Base-by-base conservation (phyloP, 345 rosid species). In the Euphorbia pulcherrima region DNA sequence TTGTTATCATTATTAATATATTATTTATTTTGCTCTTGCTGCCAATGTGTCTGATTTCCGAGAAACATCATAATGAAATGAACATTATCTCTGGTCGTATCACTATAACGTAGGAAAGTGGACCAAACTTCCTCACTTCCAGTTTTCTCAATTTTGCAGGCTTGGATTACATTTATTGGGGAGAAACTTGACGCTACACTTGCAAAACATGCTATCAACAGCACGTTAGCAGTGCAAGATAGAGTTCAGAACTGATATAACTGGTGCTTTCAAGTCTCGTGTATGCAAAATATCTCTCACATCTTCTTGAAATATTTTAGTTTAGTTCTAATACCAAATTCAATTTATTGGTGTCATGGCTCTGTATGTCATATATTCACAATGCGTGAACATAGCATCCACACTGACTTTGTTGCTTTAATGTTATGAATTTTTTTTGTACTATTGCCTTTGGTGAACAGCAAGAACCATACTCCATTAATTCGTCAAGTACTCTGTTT, bases 171-270 rank as follows among this genome's bases (percentile, higher is more conserved):
- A 74, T 78, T 82, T 37, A 70, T 89, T 60, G 96, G 92, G 64
- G 92, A 94, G 81, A 90, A 90, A 83, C 82, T 89, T 70, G 95
- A 87, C 68, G 90, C 88, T 1, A 81, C 92, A 18, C 76, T 89
- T 17, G 80, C 84, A 50, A 90, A 86, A 68, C 76, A 64, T 69
- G 66, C 74, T 29, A 62, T 59, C 63, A 61, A 44, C 62, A 72
- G 50, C 62, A 23, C 79, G 65, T 53, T 41, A 56, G 71, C 76
- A 55, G 72, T 56, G 63, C 79, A 79, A 64, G 79, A 84, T 48
- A 68, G 74, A 67, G 48, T 70, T 61, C 65, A 74, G 72, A 66
- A 56, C 65, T 35, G 54, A 56, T 51, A 50, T 50, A 8, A 1
- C 26, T 5, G 12, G 46, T 44, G 2, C 44, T 16, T 40, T 56